Evolutionary conservation across 2,329 filamentous ascomycete species (phyloP).

Genomic region (Celoporthe dispersa): DNA sequence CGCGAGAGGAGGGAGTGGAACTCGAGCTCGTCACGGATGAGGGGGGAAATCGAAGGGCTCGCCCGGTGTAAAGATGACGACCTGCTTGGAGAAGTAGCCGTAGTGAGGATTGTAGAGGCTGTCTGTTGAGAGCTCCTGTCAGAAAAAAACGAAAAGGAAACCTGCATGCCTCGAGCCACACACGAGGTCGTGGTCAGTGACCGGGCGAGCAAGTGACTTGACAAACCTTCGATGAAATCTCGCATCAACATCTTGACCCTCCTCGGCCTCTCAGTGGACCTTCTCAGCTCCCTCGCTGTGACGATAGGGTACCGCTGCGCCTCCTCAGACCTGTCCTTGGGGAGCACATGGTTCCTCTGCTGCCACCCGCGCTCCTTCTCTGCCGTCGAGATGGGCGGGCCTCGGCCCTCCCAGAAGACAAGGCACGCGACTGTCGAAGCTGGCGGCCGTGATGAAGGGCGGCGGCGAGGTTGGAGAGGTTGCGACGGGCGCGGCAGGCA

Average conservation of each 20-base stretch:
- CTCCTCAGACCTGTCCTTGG: slow-evolving; percentile 78
- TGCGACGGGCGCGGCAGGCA: slow-evolving; percentile 61
- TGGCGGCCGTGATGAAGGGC: slow-evolving; percentile 46
- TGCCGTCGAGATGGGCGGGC: slow-evolving; percentile 32
- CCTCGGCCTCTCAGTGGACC: slow-evolving; percentile 74
- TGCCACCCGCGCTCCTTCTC: slow-evolving; percentile 78
- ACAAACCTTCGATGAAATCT: slow-evolving; percentile 91
- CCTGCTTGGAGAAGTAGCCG: slow-evolving; percentile 95
- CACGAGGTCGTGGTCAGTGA: not conserved
- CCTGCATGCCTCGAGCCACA: too few species aligned
- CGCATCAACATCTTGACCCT: slow-evolving; percentile 96
- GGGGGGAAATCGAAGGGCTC: slow-evolving; percentile 88
- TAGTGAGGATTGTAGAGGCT: slow-evolving; percentile 94
- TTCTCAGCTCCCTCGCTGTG: slow-evolving; percentile 77
- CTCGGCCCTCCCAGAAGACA: slow-evolving; percentile 34
- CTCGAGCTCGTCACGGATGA: slow-evolving; percentile 79
- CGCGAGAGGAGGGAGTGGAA: slow-evolving; percentile 79
- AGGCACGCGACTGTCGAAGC: slow-evolving; percentile 40
- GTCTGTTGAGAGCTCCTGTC: slow-evolving; percentile 56
- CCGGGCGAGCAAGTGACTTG: not conserved
- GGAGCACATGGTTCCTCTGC: slow-evolving; percentile 76
- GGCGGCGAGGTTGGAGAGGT: slow-evolving; percentile 43
- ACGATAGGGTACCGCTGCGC: slow-evolving; percentile 83
- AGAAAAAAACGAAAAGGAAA: not conserved
- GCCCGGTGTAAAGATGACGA: slow-evolving; percentile 92